Conservation (phyloP, 1,284 basidiomycete genomes). For the Moesziomyces aphidis region DNA sequence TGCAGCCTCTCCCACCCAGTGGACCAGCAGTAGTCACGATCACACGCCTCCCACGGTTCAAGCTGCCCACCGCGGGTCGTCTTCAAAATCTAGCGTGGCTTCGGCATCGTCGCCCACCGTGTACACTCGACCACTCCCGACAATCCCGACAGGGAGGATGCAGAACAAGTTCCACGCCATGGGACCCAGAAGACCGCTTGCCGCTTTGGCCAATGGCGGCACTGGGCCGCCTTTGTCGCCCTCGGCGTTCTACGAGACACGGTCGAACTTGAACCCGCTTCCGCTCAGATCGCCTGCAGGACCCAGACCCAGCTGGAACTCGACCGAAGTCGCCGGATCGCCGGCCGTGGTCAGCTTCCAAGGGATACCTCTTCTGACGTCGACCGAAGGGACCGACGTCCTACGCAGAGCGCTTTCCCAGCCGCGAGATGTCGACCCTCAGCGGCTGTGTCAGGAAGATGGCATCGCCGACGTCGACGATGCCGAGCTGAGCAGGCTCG, state of each 20-base stretch:
- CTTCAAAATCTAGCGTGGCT: constrained; percentile 1
- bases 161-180: neutral
- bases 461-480: constrained; percentile 6
- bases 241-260: constrained; percentile 16
- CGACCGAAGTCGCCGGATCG: constrained; percentile 16
- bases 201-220: neutral
- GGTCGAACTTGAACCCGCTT: neutral
- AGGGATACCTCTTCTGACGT: constrained; percentile 1
- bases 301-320: constrained; percentile 21
- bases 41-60: neutral
- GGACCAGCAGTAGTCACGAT: constrained; percentile 15
- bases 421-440: neutral
- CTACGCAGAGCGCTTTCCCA: constrained; percentile 9
- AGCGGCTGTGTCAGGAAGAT: neutral
- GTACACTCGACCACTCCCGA: constrained; percentile 12
- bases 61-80: neutral
- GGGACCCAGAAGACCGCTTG: neutral
- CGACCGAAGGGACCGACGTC: neutral
- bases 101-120: neutral
- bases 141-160: constrained; percentile 1
- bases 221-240: constrained; percentile 18
- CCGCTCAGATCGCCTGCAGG: neutral
- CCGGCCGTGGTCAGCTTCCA: constrained; percentile 7
- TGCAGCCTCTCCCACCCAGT: constrained; percentile 14
- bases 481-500: constrained; percentile 16